Evolutionary conservation across 106 monocot genomes (phyloP), one percentile per base, ranked within the genome.

Genomic region (Vanilla planifolia): DNA sequence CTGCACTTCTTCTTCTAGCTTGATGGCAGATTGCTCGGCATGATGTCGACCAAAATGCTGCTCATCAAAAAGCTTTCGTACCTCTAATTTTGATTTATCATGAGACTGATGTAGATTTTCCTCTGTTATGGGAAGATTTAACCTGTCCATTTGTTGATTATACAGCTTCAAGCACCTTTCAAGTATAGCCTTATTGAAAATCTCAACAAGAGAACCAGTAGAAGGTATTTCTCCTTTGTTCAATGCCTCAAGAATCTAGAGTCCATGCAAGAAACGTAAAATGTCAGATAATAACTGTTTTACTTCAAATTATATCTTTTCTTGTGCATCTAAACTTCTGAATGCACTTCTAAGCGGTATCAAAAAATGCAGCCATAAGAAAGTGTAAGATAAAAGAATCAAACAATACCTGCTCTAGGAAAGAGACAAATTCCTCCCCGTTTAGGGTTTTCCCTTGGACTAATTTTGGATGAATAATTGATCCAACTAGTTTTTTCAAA

Each of bases 151-250:
- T 25, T 41, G 22, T 68, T 77, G 50, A 61, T 48, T 63, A 55
- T 96, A 96, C 33, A 88, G 25, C 37, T 84, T 96, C 71, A 91
- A 61, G 55, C 96, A 96, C 39, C 81, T 70, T 15, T 96, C 96
- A 37, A 96, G 71, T 70, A 96, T 91, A 11, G 11, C 84, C 71
- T 96, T 96, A 50, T 96, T 96, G 67, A 91, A 96, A 43, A 96
- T 72, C 63, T 91, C 96, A 64, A 96, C 96, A 60, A 96, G 80
- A 70, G 96, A 96, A 59, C 96, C 91, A 19, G 96, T 96, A 43
- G 90, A 69, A 30, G 95, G 95, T 69, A 96, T 96, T 69, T 96
- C 95, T 43, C 95, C 95, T 81, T 90, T 86, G 60, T 96, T 96
- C 64, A 96, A 74, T 19, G 95, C 95, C 51, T 96, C 90, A 62